Evolutionary conservation across 2,329 filamentous ascomycete genomes (phyloP).

Genomic region (Fusarium sp.): DNA sequence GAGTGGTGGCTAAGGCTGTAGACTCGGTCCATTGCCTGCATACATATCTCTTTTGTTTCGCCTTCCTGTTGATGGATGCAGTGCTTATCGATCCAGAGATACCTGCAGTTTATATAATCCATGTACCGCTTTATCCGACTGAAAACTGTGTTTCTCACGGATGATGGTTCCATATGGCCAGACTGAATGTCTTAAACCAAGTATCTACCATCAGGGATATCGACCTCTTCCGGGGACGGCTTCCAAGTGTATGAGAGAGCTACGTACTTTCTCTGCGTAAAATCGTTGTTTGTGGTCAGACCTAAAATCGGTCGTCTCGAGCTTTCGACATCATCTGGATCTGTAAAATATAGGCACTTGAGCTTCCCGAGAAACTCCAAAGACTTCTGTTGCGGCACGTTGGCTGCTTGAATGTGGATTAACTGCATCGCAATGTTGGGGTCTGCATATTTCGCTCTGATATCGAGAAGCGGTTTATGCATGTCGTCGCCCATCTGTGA

Average conservation of each 20-base stretch:
- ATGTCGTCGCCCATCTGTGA: neutral
- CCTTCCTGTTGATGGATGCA: neutral
- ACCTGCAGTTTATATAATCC: neutral
- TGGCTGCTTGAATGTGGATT: accelerated
- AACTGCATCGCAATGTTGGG: neutral
- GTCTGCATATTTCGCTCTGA: neutral
- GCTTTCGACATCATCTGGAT: accelerated
- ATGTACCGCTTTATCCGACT: neutral
- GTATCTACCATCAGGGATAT: accelerated
- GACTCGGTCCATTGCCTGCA: neutral
- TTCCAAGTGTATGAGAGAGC: neutral
- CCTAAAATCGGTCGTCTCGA: accelerated
- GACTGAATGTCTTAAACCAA: neutral
- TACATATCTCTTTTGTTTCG: accelerated
- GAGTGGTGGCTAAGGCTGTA: neutral
- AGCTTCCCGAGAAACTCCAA: neutral
- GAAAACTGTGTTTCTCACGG: neutral
- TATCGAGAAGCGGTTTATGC: accelerated
- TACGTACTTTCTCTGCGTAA: accelerated
- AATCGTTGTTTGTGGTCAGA: neutral
- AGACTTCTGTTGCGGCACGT: neutral
- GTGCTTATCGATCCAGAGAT: neutral
- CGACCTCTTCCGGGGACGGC: accelerated
- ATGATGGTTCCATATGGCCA: accelerated
- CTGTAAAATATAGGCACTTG: neutral